Percentiles rank a stretch among this genome's conserved stretches.
These are phyloP conservation scores for Penstemon davidsonii DNA, from an alignment of 257 asterid genomes.

Conservation along the genomic window DNA sequence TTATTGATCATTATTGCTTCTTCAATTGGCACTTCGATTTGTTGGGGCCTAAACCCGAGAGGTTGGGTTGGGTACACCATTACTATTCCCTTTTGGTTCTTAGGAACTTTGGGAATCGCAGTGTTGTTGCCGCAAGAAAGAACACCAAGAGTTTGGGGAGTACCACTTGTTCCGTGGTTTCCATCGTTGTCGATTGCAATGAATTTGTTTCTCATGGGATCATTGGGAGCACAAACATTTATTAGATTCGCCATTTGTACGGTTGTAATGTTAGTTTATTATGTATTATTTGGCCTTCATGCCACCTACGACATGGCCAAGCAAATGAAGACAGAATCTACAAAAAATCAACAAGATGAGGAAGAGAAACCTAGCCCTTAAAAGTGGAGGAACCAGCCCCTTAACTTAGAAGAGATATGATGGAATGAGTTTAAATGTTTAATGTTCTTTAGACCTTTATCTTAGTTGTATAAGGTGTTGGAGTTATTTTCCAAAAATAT, in stretches of 20 bases:
- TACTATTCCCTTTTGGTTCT: slow-evolving; percentile 51
- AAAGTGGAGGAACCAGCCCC: not conserved
- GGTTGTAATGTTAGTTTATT: slow-evolving; percentile 46
- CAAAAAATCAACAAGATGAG: slow-evolving; percentile 19
- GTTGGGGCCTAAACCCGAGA: slow-evolving; percentile 47
- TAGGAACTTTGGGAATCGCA: slow-evolving; percentile 44
- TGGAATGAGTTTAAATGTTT: too few species aligned
- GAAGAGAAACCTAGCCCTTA: slow-evolving; percentile 25
- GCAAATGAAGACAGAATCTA: slow-evolving; percentile 32
- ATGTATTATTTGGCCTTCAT: slow-evolving; percentile 51
- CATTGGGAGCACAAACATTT: slow-evolving; percentile 51
- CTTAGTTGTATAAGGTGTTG: too few species aligned
- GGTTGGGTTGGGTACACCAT: slow-evolving; percentile 55
- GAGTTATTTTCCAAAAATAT: too few species aligned
- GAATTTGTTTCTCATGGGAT: slow-evolving; percentile 66
- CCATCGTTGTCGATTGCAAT: slow-evolving; percentile 61
- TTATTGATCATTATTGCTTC: slow-evolving; percentile 45
- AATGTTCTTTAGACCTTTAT: too few species aligned
- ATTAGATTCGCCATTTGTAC: slow-evolving; percentile 50
- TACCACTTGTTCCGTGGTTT: slow-evolving; percentile 63
- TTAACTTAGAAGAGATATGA: too few species aligned
- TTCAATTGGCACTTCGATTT: slow-evolving; percentile 56
- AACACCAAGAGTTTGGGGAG: slow-evolving; percentile 57
- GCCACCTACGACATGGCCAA: slow-evolving; percentile 62
- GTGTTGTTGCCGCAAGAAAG: slow-evolving; percentile 49